Base-by-base conservation (phyloP, 2,329 filamentous ascomycete genomes). In the Xylariaceae sp. region DNA sequence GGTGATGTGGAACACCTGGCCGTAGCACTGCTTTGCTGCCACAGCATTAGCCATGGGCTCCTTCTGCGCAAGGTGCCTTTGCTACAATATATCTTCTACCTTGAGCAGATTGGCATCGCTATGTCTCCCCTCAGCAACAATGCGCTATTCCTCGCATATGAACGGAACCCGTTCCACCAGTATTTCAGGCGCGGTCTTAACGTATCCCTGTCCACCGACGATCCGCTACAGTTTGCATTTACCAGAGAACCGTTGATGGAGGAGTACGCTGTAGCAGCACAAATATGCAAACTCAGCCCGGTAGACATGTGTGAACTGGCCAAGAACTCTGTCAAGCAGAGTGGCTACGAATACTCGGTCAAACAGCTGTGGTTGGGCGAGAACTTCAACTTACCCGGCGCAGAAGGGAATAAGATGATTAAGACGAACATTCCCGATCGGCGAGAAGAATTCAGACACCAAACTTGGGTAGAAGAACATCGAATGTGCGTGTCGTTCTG, bases 41-140 rank as follows among this genome's bases (percentile, higher is more conserved):
- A 98, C 75, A 97, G 94, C 71, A 99, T 99, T 75, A 96, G 92
- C 68, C 95, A 99, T 71, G 95, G 95, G 17, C 84, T 99, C 52
- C 78, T 96, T 52, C 83, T 99, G 34, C 89, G 95, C 61, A 99
- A 99, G 73, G 93, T 98, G 2, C 95, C 95, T 2, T 78, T 99
- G 58, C 78, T 99, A 53, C 95, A 99, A 74, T 99, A 99, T 74
- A 87, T 98, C 47, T 99, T 96, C 78, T 99, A 99, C 69, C 85
- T 99, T 17, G 93, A 99, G 71, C 94, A 98, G 71, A 97, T 99
- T 61, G 95, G 95, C 56, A 95, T 99, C 62, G 95, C 95, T 60
- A 99, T 99, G 95, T 98, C 94, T n/a, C 95, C 95, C 2, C 82
- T 99, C 41, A 96, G 92, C 74, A 99, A 99, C 79, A 99, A 99